Evolutionary conservation across 2,329 filamentous ascomycete genomes (phyloP), one percentile per base, ranked within the genome.

Genomic region (Trichophyton equinum): DNA sequence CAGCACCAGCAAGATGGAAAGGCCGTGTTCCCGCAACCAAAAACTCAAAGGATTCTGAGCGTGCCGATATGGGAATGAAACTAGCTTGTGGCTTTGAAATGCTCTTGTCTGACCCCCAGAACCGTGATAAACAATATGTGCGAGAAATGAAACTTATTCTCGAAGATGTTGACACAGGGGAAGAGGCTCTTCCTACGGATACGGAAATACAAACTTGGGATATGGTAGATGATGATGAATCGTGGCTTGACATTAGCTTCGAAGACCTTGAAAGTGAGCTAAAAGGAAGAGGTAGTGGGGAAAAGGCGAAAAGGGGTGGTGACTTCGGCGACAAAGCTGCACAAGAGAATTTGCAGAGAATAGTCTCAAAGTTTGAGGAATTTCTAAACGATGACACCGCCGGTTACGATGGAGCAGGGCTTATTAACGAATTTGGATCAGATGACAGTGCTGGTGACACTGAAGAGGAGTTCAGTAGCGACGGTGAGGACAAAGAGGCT

Each of bases 241-340:
- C 82, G 22, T 99, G 94, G 94, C 79, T 99, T 65, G 86, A 97
- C 67, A 95, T 99, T 61, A 85, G 91, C 69, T 96, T 90, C 66
- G 82, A 87, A 18, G 91, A 96, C 64, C 90, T 99, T 61, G 91
- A 96, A 68, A 80, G 81, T 30, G 91, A 96, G 70, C 76, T 99
- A 1, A 77, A 78, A 60, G 82, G 82, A 0, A 77, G 75, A 55
- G 67, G 62, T 15, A 63, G 69, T 51, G 64, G 59, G 11, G 67
- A 65, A 3, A 64, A 57, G 22, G 57, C 55, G 5, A 57, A 59
- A 11, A 65, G 67, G 27, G 57, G 60, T 11, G 74, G 73, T 0
- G 68, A 67, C 7, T 79, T 80, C 66, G 78, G 77, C n/a, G 74
- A 76, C 51, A 74, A 75, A 44, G 71, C 69, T 6, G 70, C 75